Evolutionary conservation across 768 basidiomycete genomes (phyloP).

Genomic region (Trametes cubensis): DNA sequence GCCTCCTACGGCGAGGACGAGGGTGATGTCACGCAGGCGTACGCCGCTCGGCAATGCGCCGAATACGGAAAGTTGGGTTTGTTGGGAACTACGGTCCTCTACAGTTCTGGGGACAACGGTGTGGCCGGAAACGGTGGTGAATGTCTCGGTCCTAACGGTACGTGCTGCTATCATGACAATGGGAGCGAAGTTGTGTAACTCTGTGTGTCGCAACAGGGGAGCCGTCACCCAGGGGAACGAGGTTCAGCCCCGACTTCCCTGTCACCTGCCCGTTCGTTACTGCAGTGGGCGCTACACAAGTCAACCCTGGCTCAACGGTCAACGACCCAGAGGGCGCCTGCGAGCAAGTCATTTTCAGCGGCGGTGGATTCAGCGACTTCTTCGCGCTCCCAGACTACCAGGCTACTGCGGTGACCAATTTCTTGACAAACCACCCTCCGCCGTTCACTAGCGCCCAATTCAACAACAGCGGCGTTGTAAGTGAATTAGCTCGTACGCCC

Average conservation of each 20-base stretch:
- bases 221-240: conserved; percentile 29
- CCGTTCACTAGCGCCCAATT: conserved; percentile 39
- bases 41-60: conserved; percentile 43
- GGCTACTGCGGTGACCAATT: conserved; percentile 33
- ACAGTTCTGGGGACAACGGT: conserved; percentile 47
- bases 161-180: background rate
- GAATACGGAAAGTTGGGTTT: conserved; percentile 49
- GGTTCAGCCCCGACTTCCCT: conserved; percentile 49
- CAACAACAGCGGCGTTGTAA: conserved; percentile 39
- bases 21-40: conserved; percentile 36
- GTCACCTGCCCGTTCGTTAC: conserved; percentile 46
- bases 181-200: no score
- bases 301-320: conserved; percentile 38
- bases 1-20: conserved; percentile 44
- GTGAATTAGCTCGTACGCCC: background rate
- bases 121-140: conserved; percentile 40
- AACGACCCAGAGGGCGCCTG: conserved; percentile 41
- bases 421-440: conserved; percentile 38
- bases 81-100: conserved; percentile 42
- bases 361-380: conserved; percentile 46
- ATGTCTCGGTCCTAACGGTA: conserved; percentile 39
- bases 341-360: conserved; percentile 40
- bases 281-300: conserved; percentile 41
- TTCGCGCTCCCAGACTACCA: conserved; percentile 44
- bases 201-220: conserved; percentile 29